Percentiles rank a stretch among this genome's conserved stretches.
Evolutionary conservation across 2,329 filamentous ascomycete genomes (phyloP).

Genomic region (Trichoderma sp.): DNA sequence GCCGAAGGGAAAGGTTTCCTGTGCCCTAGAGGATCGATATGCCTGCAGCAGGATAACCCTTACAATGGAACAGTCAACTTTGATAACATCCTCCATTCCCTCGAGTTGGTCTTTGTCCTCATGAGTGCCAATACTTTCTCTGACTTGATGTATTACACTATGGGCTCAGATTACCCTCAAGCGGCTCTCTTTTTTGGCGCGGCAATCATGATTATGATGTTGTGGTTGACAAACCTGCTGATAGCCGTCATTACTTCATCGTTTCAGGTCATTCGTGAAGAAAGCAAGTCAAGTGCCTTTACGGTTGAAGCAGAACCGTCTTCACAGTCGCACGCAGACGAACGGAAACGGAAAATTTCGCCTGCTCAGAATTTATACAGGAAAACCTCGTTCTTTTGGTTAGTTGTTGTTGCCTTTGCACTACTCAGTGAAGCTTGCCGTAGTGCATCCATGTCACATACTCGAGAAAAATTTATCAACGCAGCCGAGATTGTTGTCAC

Average conservation of each 20-base stretch:
- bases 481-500: slow-evolving; percentile 74
- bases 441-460: slow-evolving; percentile 69
- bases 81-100: slow-evolving; percentile 87
- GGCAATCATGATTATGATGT: slow-evolving; percentile 83
- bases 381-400: slow-evolving; percentile 74
- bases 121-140: slow-evolving; percentile 98
- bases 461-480: slow-evolving; percentile 64
- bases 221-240: slow-evolving; percentile 92
- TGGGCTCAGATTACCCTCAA: slow-evolving; percentile 84
- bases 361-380: slow-evolving; percentile 69
- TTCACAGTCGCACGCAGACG: slow-evolving; percentile 38
- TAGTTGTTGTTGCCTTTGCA: slow-evolving; percentile 74
- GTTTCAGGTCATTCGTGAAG: slow-evolving; percentile 96
- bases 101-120: slow-evolving; percentile 94
- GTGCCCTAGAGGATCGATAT: slow-evolving; percentile 80
- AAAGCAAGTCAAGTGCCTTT: slow-evolving; percentile 92
- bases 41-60: slow-evolving; percentile 75
- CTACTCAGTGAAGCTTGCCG: slow-evolving; percentile 76
- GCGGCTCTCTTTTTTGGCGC: slow-evolving; percentile 74
- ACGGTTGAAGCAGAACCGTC: slow-evolving; percentile 64
- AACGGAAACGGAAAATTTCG: slow-evolving; percentile 39
- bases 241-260: slow-evolving; percentile 98
- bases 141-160: slow-evolving; percentile 90
- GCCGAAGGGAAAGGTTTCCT: slow-evolving; percentile 75
- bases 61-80: slow-evolving; percentile 87